phyloP scores from a whole-genome alignment of 345 rosid species.

The Zanthoxylum bungeanum region DNA sequence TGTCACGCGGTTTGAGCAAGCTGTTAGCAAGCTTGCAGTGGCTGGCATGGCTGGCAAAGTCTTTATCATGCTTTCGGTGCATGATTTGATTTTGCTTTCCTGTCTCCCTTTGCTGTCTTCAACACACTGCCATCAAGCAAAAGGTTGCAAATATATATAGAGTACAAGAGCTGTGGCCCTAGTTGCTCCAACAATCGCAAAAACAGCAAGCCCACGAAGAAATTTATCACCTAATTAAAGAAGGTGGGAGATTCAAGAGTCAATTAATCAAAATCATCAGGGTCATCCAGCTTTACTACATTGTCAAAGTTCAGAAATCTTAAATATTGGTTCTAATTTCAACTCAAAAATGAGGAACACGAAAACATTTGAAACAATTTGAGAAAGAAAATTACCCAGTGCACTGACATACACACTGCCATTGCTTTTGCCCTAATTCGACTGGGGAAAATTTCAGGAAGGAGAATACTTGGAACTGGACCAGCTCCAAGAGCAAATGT shows the following conservation, averaged over 20 bases:
- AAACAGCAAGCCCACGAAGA: constrained; percentile 94
- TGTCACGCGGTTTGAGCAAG: too few species aligned
- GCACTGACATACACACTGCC: constrained; percentile 96
- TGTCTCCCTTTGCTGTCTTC: too few species aligned
- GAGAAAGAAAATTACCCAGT: constrained; percentile 65
- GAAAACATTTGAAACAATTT: background rate
- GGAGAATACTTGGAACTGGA: constrained; percentile 93
- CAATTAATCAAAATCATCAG: background rate
- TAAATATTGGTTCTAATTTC: background rate
- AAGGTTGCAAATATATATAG: constrained; percentile 70
- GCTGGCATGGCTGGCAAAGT: too few species aligned
- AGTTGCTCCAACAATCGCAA: constrained; percentile 77
- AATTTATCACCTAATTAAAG: constrained; percentile 83
- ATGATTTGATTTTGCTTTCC: too few species aligned
- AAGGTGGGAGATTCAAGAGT: background rate
- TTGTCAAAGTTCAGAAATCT: background rate
- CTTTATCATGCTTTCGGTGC: too few species aligned
- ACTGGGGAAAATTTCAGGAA: constrained; percentile 88
- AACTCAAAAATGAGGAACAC: background rate
- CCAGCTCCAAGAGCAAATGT: constrained; percentile 97
- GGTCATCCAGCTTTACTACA: background rate
- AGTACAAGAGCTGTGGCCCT: constrained; percentile 75
- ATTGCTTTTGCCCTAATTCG: constrained; percentile 95
- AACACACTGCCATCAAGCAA: constrained; percentile 79
- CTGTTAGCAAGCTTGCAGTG: too few species aligned